A percentile compares a stretch with the other conserved stretches of the same genome.
Conservation (phyloP, 2,329 filamentous ascomycete species). For the Cryoendolithus antarcticus region DNA sequence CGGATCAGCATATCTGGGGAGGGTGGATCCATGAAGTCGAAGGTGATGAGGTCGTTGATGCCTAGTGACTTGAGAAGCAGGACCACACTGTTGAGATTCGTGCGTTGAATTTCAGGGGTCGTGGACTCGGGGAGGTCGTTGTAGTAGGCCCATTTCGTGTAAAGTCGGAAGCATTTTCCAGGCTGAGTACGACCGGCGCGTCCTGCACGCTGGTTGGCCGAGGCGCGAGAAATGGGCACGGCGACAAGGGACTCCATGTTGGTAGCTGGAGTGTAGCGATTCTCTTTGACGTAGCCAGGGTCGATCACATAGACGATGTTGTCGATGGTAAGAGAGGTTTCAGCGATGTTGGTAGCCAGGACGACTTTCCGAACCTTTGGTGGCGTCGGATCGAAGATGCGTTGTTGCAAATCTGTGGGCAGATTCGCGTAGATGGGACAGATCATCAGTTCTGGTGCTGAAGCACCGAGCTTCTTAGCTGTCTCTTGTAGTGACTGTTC, state of each 20-base stretch:
- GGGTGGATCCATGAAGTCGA: conserved; percentile 93
- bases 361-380: conserved; percentile 79
- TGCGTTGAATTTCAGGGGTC: conserved; percentile 84
- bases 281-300: conserved; percentile 89
- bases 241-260: conserved; percentile 89
- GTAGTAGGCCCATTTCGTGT: conserved; percentile 77
- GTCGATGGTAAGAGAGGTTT: conserved; percentile 90
- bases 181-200: conserved; percentile 85
- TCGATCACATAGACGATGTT: conserved; percentile 95
- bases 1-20: conserved; percentile 80
- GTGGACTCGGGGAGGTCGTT: conserved; percentile 90
- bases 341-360: conserved; percentile 90
- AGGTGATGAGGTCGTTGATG: conserved; percentile 83
- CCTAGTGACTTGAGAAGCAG: conserved; percentile 79
- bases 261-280: conserved; percentile 79
- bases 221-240: conserved; percentile 81
- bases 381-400: conserved; percentile 90
- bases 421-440: conserved; percentile 92
- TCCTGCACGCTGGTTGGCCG: conserved; percentile 83
- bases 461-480: conserved; percentile 69
- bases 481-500: conserved; percentile 78
- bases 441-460: conserved; percentile 76
- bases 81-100: conserved; percentile 73
- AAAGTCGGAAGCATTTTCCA: conserved; percentile 86
- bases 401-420: conserved; percentile 77